These are phyloP conservation scores for Zizania latifolia DNA, from an alignment of 176 grass and related monocot species.

Conservation along the genomic window DNA sequence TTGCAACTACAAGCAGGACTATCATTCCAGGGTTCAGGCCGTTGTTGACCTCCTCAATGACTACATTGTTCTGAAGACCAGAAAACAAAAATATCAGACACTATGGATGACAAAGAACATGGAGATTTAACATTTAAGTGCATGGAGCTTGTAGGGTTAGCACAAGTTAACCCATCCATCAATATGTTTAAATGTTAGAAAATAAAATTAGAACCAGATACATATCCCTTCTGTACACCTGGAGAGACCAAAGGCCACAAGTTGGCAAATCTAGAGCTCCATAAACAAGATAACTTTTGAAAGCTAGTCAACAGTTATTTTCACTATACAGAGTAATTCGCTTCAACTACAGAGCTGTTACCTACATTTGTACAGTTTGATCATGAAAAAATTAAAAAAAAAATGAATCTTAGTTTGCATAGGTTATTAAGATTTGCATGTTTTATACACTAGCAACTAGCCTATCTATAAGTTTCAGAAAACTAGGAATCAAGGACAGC, in stretches of 20 bases:
- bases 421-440: background rate
- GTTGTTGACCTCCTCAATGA: conserved; percentile 54
- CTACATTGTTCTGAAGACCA: conserved; percentile 47
- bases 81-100: background rate
- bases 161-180: background rate
- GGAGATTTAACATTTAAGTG: background rate
- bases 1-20: conserved; percentile 55
- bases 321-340: background rate
- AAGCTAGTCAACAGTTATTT: background rate
- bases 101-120: too few species aligned
- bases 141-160: background rate
- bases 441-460: background rate
- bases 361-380: background rate
- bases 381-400: too few species aligned
- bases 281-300: background rate
- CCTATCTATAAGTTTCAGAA: background rate
- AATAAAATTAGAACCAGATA: background rate
- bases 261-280: background rate
- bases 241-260: background rate
- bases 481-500: background rate
- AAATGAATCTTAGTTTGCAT: background rate
- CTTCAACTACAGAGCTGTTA: background rate
- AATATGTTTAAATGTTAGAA: too few species aligned
- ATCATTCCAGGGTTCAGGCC: conserved; percentile 71
- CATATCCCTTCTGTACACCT: background rate